These are phyloP conservation scores for Yarrowia sp. DNA, from an alignment of 805 yeast genomes.

Conservation along the genomic window DNA sequence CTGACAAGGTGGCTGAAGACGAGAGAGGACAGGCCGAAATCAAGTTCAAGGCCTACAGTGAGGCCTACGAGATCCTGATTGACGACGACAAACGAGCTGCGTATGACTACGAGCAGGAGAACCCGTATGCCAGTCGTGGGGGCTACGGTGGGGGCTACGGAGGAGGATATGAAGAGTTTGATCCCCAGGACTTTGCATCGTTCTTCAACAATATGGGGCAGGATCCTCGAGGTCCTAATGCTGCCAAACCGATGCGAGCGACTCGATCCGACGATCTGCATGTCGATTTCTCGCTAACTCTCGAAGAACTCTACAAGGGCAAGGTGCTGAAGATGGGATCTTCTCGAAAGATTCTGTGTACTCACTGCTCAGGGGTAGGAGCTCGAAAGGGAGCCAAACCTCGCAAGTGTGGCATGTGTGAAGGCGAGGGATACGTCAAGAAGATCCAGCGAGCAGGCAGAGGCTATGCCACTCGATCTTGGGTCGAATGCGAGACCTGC, in stretches of 20 bases:
- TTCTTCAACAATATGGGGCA: slow-evolving; percentile 26
- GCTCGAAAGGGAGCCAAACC: slow-evolving; percentile 65
- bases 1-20: slow-evolving; percentile 80
- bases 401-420: slow-evolving; percentile 68
- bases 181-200: slow-evolving; percentile 75
- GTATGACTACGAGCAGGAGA: slow-evolving; percentile 50
- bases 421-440: slow-evolving; percentile 70
- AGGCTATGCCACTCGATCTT: slow-evolving; percentile 72
- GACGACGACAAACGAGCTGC: slow-evolving; percentile 58
- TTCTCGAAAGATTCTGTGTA: slow-evolving; percentile 75
- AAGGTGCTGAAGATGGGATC: slow-evolving; percentile 76
- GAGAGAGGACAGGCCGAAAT: slow-evolving; percentile 74
- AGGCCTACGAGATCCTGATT: slow-evolving; percentile 82
- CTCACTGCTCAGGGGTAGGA: slow-evolving; percentile 77
- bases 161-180: slow-evolving; percentile 56
- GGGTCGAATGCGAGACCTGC: slow-evolving; percentile 70
- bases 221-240: slow-evolving; percentile 19
- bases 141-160: slow-evolving; percentile 49
- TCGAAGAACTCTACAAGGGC: slow-evolving; percentile 82
- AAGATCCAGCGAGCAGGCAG: slow-evolving; percentile 72
- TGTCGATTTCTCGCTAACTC: slow-evolving; percentile 66
- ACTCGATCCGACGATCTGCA: slow-evolving; percentile 66
- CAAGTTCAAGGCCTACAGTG: slow-evolving; percentile 80
- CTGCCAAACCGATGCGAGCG: slow-evolving; percentile 22
- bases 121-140: slow-evolving; percentile 46